Evolutionary conservation across 108 stramenopile genomes (phyloP).

Genomic region (Skeletonema menzelii): DNA sequence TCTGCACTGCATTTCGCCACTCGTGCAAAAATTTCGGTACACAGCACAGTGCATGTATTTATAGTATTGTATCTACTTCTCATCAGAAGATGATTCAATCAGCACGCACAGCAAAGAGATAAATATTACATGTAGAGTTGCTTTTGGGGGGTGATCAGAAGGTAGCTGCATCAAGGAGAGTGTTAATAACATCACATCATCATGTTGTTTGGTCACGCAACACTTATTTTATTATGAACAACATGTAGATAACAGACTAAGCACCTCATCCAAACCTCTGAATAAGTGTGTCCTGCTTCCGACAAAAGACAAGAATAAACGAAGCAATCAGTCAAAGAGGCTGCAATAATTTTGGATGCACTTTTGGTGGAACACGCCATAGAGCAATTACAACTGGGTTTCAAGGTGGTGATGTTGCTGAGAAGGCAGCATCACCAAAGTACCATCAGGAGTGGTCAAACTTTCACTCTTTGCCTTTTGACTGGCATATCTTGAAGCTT

Average conservation of each 20-base stretch:
- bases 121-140: too few relatives aligned
- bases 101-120: too few relatives aligned
- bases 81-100: too few relatives aligned
- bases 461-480: neutral
- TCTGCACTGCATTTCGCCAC: too few relatives aligned
- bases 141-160: too few relatives aligned
- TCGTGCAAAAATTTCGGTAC: too few relatives aligned
- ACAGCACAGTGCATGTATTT: too few relatives aligned
- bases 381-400: neutral
- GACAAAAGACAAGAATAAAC: neutral
- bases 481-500: slow-evolving; percentile 34
- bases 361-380: too few relatives aligned
- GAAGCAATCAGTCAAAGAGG: neutral
- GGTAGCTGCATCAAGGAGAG: too few relatives aligned
- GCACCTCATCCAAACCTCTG: neutral
- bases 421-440: neutral
- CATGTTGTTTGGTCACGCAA: neutral
- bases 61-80: too few relatives aligned
- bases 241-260: neutral
- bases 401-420: neutral
- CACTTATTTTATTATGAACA: neutral
- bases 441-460: neutral
- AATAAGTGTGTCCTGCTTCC: neutral
- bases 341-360: neutral
- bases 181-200: neutral